phyloP scores from a whole-genome alignment of 2,329 filamentous ascomycete species.

The Calonectria honghensis region DNA sequence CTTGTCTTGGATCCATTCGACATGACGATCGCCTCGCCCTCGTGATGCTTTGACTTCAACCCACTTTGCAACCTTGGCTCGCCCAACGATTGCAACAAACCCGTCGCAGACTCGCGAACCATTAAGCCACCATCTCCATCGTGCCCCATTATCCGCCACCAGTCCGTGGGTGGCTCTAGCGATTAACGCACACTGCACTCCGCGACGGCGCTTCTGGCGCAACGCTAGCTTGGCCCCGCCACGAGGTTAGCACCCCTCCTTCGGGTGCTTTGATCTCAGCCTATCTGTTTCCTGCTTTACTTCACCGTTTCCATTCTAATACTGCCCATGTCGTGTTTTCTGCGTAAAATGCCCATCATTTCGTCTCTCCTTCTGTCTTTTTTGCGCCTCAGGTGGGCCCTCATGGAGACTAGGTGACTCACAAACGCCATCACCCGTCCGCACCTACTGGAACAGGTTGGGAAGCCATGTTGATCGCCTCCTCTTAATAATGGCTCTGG shows the following conservation, averaged over 20 bases:
- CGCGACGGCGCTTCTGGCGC: conserved; percentile 42
- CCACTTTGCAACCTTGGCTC: conserved; percentile 38
- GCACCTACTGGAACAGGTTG: conserved; percentile 25
- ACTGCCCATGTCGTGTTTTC: conserved; percentile 18
- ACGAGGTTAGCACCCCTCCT: conserved; percentile 43
- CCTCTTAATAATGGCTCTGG: conserved; percentile 13
- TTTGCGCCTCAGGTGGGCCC: conserved; percentile 2
- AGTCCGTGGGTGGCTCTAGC: conserved; percentile 33
- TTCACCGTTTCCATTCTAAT: conserved; percentile 22
- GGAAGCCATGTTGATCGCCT: conserved; percentile 28
- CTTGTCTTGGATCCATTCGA: conserved; percentile 29
- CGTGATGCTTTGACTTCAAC: conserved; percentile 49
- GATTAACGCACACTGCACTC: conserved; percentile 47
- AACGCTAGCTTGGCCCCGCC: conserved; percentile 44
- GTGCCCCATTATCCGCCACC: conserved; percentile 16
- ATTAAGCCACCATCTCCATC: conserved; percentile 49
- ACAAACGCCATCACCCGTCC: conserved; percentile 17
- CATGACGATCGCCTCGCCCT: conserved; percentile 43
- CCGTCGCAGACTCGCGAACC: conserved; percentile 42
- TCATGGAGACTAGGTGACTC: conserved; percentile 18
- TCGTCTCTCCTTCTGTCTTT: neutral
- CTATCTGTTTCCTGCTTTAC: conserved; percentile 30
- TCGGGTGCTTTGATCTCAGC: conserved; percentile 34
- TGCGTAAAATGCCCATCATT: conserved; percentile 8
- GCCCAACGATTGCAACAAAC: conserved; percentile 41